Evolutionary conservation across 129 eudicot genomes (phyloP), one percentile per base, ranked within the genome.

Genomic region (Escallonia herrerae): DNA sequence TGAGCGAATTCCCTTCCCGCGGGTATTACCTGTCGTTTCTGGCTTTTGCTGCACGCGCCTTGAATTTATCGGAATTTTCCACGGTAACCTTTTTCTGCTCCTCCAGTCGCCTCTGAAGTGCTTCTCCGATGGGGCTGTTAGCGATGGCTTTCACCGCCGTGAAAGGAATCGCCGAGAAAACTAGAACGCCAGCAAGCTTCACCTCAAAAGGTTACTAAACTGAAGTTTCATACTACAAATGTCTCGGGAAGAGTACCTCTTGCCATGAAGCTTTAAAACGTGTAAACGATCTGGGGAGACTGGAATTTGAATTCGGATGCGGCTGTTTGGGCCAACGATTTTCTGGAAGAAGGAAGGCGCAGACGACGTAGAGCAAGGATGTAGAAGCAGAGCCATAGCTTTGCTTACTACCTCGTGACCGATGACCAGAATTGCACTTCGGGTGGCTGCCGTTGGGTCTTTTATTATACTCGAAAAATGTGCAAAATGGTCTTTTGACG

Each of bases 81-180:
- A 85, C 15, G 33, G 77, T 86, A 47, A 66, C 49, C 76, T 74
- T 74, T 82, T 94, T 94, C 47, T 62, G 77, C 57, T 80, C 83
- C 79, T 77, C 82, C 86, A 94, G 65, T 63, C 88, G 87, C 56
- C 72, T 72, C 74, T 80, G 90, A 3, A 94, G 83, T 2, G 74
- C 33, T 75, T 84, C 90, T 4, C 97, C 97, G 7, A 89, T 80
- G 44, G 99, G 87, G 22, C 99, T 89, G 62, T 89, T 89, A 71
- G 99, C 99, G 0, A 94, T 86, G n/a, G 85, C 86, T 86, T 94
- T 94, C 11, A 94, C 99, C 2, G 95, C 94, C 42, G 95, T 84
- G 83, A 94, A 94, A 11, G 99, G 99, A 70, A 94, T 80, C 39
- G 99, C 99, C 12, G 99, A 94, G 74, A 93, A 94, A 15, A 94